phyloP scores from a whole-genome alignment of 2,329 filamentous ascomycete species.

The Aspergillus ibericus region DNA sequence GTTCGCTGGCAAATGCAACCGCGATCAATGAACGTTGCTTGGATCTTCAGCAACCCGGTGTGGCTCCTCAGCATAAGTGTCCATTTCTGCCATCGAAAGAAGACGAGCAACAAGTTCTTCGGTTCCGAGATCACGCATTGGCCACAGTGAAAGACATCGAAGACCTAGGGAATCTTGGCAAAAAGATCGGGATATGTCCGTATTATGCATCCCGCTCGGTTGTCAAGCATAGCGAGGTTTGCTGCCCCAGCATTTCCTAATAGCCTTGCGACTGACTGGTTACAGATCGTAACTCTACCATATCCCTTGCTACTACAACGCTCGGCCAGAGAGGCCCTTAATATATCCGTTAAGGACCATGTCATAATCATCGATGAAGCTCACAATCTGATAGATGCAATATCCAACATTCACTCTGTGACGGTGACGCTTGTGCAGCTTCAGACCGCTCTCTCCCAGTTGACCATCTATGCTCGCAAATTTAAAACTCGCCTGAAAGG shows the following conservation, averaged over 20 bases:
- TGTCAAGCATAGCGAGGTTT: constrained; percentile 73
- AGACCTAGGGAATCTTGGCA: constrained; percentile 77
- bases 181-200: constrained; percentile 77
- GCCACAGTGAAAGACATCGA: constrained; percentile 91
- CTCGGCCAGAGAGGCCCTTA: constrained; percentile 81
- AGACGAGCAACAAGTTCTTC: constrained; percentile 67
- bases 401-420: constrained; percentile 81
- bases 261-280: constrained; percentile 8
- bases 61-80: constrained; percentile 67
- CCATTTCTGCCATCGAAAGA: constrained; percentile 76
- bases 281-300: constrained; percentile 78
- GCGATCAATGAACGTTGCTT: constrained; percentile 93
- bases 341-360: constrained; percentile 81
- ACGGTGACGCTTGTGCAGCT: constrained; percentile 73
- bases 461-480: constrained; percentile 78
- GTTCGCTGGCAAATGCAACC: constrained; percentile 65
- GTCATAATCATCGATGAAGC: constrained; percentile 97
- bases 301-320: constrained; percentile 89
- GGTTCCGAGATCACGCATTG: constrained; percentile 81
- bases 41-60: constrained; percentile 76
- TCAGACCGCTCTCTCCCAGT: constrained; percentile 68
- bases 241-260: constrained; percentile 10
- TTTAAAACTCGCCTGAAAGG: constrained; percentile 89
- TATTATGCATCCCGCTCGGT: constrained; percentile 93
- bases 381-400: constrained; percentile 95